Conservation (phyloP, 768 basidiomycete genomes). For the Podaxis carcinomalis region DNA sequence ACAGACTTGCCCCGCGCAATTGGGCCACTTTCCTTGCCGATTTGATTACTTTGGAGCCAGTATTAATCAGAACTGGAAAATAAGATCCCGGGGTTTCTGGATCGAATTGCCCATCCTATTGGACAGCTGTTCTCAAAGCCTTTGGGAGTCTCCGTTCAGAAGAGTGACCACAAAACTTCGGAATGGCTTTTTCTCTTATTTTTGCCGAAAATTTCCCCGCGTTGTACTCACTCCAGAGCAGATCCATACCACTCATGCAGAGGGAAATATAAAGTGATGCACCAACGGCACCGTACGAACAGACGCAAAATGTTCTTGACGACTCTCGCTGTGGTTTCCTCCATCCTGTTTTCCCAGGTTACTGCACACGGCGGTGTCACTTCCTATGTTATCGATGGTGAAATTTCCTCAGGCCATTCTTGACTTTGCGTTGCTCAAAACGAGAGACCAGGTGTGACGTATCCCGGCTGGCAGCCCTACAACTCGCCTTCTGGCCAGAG, state of each 20-base stretch:
- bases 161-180: background rate
- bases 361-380: constrained; percentile 31
- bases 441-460: constrained; percentile 22
- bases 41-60: background rate
- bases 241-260: background rate
- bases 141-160: background rate
- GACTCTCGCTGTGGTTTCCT: constrained; percentile 21
- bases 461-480: constrained; percentile 30
- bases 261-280: background rate
- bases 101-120: background rate
- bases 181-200: background rate
- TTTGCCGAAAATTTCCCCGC: background rate
- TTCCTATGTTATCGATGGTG: constrained; percentile 29
- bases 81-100: background rate
- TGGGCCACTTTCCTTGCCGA: background rate
- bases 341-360: constrained; percentile 25
- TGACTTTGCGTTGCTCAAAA: background rate
- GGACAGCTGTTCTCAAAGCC: background rate
- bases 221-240: background rate
- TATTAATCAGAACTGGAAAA: background rate
- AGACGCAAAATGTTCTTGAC: constrained; percentile 16
- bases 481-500: constrained; percentile 27
- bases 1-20: background rate
- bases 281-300: background rate
- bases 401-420: background rate